phyloP scores from a whole-genome alignment of 306 rosid species.

The Dryas alaskensis region DNA sequence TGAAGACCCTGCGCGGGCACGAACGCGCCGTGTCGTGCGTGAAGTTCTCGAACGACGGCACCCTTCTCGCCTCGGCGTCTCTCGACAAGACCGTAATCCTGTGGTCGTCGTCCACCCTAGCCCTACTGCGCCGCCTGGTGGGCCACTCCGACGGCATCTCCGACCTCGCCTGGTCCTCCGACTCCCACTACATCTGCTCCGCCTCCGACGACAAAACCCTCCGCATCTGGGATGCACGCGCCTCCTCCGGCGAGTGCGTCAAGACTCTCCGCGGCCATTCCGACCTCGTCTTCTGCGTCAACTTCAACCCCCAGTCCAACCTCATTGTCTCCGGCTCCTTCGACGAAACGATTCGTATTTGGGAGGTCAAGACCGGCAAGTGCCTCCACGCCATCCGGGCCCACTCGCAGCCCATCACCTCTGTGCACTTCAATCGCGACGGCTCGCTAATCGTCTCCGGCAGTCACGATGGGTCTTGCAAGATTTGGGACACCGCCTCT shows the following conservation, averaged over 20 bases:
- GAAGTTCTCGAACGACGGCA: conserved; percentile 80
- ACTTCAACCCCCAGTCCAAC: conserved; percentile 75
- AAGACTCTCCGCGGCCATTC: conserved; percentile 85
- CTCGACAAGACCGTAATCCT: conserved; percentile 78
- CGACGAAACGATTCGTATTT: conserved; percentile 73
- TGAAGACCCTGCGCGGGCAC: conserved; percentile 66
- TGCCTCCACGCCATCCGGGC: conserved; percentile 57
- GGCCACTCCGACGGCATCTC: conserved; percentile 82
- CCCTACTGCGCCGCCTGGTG: conserved; percentile 64
- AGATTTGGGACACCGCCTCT: conserved; percentile 71
- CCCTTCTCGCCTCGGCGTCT: conserved; percentile 74
- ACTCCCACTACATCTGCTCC: conserved; percentile 91
- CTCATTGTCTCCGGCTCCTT: conserved; percentile 86
- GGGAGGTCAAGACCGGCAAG: conserved; percentile 93
- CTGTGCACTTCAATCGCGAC: conserved; percentile 82
- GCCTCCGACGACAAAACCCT: conserved; percentile 89
- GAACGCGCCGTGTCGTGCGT: conserved; percentile 70
- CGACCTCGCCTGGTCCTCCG: conserved; percentile 90
- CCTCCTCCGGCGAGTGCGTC: conserved; percentile 60
- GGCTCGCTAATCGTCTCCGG: conserved; percentile 83
- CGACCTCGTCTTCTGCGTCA: conserved; percentile 72
- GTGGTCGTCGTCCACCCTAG: conserved; percentile 56
- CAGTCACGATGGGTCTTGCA: conserved; percentile 89
- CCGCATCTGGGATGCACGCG: conserved; percentile 85
- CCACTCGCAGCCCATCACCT: conserved; percentile 79